Percentiles rank a stretch among this genome's conserved stretches.
Conservation (phyloP, 305 asterid genomes). For the Ilex paraguariensis region DNA sequence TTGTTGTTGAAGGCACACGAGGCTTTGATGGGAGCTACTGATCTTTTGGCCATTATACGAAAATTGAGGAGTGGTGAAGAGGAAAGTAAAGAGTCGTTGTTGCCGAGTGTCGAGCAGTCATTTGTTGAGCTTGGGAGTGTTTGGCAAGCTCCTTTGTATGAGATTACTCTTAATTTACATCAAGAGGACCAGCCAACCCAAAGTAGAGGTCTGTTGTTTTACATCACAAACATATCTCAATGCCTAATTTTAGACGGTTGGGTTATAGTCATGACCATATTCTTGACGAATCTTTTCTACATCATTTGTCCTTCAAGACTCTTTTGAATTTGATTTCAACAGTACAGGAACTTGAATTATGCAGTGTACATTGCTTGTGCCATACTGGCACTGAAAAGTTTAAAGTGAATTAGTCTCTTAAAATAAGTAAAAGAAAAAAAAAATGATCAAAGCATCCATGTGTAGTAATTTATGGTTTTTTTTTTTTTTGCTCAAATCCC, state of each 20-base stretch:
- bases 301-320: no score
- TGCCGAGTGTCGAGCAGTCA: slow-evolving; percentile 23
- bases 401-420: no score
- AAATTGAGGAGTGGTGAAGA: slow-evolving; percentile 47
- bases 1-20: slow-evolving; percentile 64
- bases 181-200: slow-evolving; percentile 24
- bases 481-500: not conserved
- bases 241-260: no score
- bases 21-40: slow-evolving; percentile 44
- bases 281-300: no score
- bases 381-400: no score
- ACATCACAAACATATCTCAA: no score
- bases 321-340: no score
- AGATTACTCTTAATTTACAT: slow-evolving; percentile 42
- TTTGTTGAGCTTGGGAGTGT: slow-evolving; percentile 67
- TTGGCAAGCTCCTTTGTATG: slow-evolving; percentile 80
- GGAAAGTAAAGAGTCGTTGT: slow-evolving; percentile 13
- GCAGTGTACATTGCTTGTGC: not conserved
- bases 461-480: no score
- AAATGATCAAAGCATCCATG: no score
- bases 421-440: no score
- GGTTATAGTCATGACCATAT: no score
- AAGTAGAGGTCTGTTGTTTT: slow-evolving; percentile 33
- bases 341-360: not conserved
- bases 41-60: slow-evolving; percentile 36